Conservation (phyloP, 176 grass and related monocot species). For the Carex littledalei region DNA sequence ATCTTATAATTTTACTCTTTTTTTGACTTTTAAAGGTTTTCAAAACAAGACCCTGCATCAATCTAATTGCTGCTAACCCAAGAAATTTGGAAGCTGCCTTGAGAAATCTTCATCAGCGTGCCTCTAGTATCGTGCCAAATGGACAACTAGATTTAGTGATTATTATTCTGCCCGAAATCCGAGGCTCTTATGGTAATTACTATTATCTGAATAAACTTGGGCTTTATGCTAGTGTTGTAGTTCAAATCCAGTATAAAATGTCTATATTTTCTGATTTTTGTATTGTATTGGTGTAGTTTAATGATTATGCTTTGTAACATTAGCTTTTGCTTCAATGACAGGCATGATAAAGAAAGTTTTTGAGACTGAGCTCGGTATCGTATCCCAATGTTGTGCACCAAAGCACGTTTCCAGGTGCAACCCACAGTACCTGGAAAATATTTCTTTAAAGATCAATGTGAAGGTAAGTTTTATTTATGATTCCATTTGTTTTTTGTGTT, state of each 20-base stretch:
- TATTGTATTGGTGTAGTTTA: background rate
- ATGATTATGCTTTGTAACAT: background rate
- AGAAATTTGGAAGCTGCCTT: conserved; percentile 41
- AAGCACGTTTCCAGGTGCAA: conserved; percentile 47
- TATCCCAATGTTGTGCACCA: conserved; percentile 72
- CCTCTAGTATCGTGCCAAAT: background rate
- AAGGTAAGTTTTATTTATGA: conserved; percentile 41
- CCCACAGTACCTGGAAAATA: conserved; percentile 75
- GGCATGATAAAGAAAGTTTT: conserved; percentile 65
- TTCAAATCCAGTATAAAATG: background rate
- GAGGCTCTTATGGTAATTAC: conserved; percentile 58
- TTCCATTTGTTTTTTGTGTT: background rate
- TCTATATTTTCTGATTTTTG: background rate
- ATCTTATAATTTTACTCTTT: background rate
- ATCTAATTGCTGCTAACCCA: conserved; percentile 9
- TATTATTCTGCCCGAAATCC: conserved; percentile 56
- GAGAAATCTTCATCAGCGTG: conserved; percentile 35
- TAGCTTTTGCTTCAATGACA: conserved; percentile 14
- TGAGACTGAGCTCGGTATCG: conserved; percentile 66
- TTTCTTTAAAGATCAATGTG: conserved; percentile 81
- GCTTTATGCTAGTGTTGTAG: background rate
- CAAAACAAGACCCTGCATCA: conserved; percentile 36
- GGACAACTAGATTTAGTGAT: conserved; percentile 48
- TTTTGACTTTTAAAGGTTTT: conserved; percentile 28
- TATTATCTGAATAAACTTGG: background rate